Conservation (phyloP, 2,329 filamentous ascomycete genomes). For the Beauveria rudraprayagi region DNA sequence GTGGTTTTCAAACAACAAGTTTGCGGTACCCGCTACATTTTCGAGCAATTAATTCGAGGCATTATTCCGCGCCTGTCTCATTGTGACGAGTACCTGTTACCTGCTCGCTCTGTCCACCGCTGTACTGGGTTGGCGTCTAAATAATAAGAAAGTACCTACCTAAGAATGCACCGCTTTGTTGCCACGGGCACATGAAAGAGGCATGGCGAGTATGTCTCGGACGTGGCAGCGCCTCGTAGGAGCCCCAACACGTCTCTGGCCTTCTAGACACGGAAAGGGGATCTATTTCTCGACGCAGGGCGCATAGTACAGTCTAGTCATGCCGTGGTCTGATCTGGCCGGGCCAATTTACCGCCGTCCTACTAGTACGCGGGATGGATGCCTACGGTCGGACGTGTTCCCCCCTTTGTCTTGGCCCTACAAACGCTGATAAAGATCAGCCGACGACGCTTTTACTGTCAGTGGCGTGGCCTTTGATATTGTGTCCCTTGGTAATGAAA, state of each 20-base stretch:
- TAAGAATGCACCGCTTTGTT: slow-evolving; percentile 8
- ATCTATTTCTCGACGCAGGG: not conserved
- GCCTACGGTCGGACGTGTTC: not conserved
- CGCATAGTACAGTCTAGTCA: not conserved
- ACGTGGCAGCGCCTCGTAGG: not conserved
- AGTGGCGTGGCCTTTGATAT: not conserved
- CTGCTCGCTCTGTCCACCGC: not conserved
- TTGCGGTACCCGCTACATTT: slow-evolving; percentile 2
- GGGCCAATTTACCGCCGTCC: not conserved
- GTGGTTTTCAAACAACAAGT: not conserved
- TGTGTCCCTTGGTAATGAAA: not conserved
- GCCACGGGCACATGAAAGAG: slow-evolving; percentile 9
- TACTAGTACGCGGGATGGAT: not conserved
- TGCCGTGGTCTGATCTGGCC: slow-evolving; percentile 2
- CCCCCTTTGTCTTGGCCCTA: not conserved
- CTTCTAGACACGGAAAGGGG: not conserved
- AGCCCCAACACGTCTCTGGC: too few relatives aligned
- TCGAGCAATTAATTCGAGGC: not conserved
- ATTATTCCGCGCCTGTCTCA: not conserved
- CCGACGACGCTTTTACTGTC: not conserved
- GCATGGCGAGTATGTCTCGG: not conserved
- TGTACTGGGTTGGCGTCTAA: not conserved
- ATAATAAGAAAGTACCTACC: too few relatives aligned
- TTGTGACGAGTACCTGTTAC: not conserved
- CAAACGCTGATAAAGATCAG: not conserved